Evolutionary conservation across 2,329 filamentous ascomycete genomes (phyloP), one percentile per base, ranked within the genome.

Genomic region (Exophiala sp.): DNA sequence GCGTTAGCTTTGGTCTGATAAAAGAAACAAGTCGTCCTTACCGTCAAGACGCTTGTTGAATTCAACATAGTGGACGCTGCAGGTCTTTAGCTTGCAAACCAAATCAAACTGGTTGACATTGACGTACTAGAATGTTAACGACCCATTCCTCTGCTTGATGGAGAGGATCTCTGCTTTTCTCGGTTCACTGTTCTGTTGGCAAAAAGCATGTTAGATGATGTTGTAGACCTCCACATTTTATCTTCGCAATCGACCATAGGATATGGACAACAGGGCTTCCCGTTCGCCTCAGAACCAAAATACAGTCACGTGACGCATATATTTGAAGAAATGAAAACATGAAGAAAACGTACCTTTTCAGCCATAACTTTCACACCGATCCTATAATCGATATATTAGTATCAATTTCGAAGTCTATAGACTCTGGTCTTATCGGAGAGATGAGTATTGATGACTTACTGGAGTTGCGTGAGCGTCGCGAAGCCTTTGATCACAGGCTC

Each of bases 131-230:
- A 92, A 96, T 51, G 89, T 88, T 36, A 89, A 87, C 12, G 88
- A 86, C 65, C 89, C 92, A 71, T 95, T 95, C 18, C 89, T 88
- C 55, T 91, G 89, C 67, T 89, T 87, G 64, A 97, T 95, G 55
- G 90, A 94, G n/a, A 99, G 77, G 59, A 99, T 96, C 71, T 99
- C 94, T 64, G 94, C 94, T 74, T 94, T 91, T 64, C 94, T 86
- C 58, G 88, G 81, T 66, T 91, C 85, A 57, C 90, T 90, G 71
- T 96, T 82, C 82, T 86, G 63, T 9, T 7, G 12, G 24, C n/a
- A 12, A 4, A 11, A 8, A 29, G 24, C 24, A 29, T 29, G 24
- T 29, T 29, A 29, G 24, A 5, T 8, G 5, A 29, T 29, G 5
- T 29, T 8, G 24, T 29, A 29, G 24, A 29, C 24, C 3, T 29